Evolutionary conservation across 2,329 filamentous ascomycete genomes (phyloP).

Genomic region (Pseudophaeomoniella oleicola): DNA sequence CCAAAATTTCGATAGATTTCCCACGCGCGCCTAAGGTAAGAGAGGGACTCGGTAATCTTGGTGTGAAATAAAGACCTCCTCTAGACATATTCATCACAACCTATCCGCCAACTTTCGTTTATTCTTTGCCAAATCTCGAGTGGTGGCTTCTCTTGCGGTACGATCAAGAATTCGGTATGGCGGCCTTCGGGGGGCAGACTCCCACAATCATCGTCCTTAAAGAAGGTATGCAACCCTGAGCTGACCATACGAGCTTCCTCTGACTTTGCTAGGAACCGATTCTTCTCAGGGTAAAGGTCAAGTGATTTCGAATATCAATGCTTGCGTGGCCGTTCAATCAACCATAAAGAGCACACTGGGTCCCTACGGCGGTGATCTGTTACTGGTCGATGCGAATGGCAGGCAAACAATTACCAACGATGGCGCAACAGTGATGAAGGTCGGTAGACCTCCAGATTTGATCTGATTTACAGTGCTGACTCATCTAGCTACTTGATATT

Average conservation of each 20-base stretch:
- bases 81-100: no score
- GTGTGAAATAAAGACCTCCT: no score
- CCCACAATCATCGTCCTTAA: slow-evolving; percentile 97
- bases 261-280: slow-evolving; percentile 61
- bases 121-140: no score
- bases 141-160: no score
- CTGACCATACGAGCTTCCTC: slow-evolving; percentile 2
- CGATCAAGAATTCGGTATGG: no score
- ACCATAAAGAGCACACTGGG: slow-evolving; percentile 94
- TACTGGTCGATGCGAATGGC: slow-evolving; percentile 93
- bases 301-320: slow-evolving; percentile 96
- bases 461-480: slow-evolving; percentile 5
- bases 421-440: slow-evolving; percentile 98
- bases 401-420: slow-evolving; percentile 97
- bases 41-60: no score
- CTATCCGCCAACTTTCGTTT: no score
- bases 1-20: no score
- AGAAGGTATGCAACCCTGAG: slow-evolving; percentile 54
- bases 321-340: slow-evolving; percentile 85
- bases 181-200: slow-evolving; percentile 87
- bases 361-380: slow-evolving; percentile 88
- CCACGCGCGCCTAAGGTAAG: no score
- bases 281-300: slow-evolving; percentile 94
- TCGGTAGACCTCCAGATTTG: slow-evolving; percentile 22
- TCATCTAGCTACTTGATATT: slow-evolving; percentile 74